Percentiles rank a stretch among this genome's conserved stretches.
These are phyloP conservation scores for Phytopythium ostracodes DNA, from an alignment of 352 stramenopile genomes.

Conservation along the genomic window DNA sequence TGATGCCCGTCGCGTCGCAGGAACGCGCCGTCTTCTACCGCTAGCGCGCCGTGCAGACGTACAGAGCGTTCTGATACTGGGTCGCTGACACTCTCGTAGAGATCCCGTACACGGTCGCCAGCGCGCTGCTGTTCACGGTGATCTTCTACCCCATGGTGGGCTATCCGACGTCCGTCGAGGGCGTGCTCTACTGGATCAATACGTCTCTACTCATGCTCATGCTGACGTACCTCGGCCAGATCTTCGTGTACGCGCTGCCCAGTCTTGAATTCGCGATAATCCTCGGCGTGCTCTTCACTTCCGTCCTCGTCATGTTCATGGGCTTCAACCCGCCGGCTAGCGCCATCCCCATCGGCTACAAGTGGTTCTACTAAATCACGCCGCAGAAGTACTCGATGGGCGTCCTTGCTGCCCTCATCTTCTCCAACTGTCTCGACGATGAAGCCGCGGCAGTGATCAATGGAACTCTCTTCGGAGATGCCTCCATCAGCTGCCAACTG, in stretches of 20 bases:
- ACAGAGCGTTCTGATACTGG: constrained; percentile 49
- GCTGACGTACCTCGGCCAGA: constrained; percentile 20
- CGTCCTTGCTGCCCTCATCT: constrained; percentile 15
- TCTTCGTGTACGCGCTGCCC: constrained; percentile 15
- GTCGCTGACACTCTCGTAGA: constrained; percentile 38
- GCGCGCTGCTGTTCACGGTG: constrained; percentile 18
- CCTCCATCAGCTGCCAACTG: not conserved
- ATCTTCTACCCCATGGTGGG: constrained; percentile 34
- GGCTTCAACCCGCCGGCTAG: constrained; percentile 21
- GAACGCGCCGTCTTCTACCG: constrained; percentile 61
- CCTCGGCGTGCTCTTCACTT: constrained; percentile 13
- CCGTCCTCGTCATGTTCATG: constrained; percentile 24
- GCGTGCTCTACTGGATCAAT: constrained; percentile 27
- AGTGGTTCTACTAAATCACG: constrained; percentile 24
- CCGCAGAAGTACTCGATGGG: constrained; percentile 17
- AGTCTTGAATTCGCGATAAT: constrained; percentile 15
- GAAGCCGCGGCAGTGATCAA: not conserved
- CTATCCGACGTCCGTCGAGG: constrained; percentile 18
- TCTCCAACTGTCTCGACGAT: constrained; percentile 13
- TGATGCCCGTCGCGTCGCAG: constrained; percentile 55
- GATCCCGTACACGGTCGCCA: constrained; percentile 17
- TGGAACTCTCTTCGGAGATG: not conserved
- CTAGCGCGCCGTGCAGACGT: constrained; percentile 65
- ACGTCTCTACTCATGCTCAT: constrained; percentile 15
- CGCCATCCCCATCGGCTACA: constrained; percentile 18